phyloP scores from a whole-genome alignment of 768 basidiomycete genomes.

The Hygrocybe punicea region DNA sequence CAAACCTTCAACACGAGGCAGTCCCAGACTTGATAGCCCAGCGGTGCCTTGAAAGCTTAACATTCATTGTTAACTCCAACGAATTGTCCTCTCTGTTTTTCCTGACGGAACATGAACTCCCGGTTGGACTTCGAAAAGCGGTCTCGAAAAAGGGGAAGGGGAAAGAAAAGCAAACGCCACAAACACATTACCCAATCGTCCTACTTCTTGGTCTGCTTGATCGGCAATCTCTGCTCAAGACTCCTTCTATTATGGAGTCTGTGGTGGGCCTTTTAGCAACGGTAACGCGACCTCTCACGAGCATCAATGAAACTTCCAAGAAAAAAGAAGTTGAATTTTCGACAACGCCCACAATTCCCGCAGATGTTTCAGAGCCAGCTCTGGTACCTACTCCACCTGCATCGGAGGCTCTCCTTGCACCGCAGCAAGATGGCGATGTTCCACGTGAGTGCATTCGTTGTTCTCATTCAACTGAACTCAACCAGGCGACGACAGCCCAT shows the following conservation, averaged over 20 bases:
- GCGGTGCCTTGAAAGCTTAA: constrained; percentile 87
- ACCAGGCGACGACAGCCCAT: not conserved
- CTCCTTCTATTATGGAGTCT: constrained; percentile 88
- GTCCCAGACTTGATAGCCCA: constrained; percentile 93
- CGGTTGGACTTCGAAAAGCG: constrained; percentile 66
- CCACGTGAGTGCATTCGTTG: not conserved
- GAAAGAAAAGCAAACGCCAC: constrained; percentile 80
- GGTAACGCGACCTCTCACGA: constrained; percentile 79
- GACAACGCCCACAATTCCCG: constrained; percentile 16
- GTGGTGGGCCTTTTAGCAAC: constrained; percentile 84
- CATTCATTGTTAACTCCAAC: constrained; percentile 82
- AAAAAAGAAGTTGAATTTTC: constrained; percentile 21
- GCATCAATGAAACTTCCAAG: constrained; percentile 52
- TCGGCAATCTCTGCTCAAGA: constrained; percentile 77
- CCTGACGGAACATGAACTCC: constrained; percentile 91
- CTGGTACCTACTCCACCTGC: constrained; percentile 1
- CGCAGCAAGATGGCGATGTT: constrained; percentile 1
- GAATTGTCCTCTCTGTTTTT: constrained; percentile 87
- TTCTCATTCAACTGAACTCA: not conserved
- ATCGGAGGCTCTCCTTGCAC: not conserved
- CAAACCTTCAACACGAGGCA: constrained; percentile 64
- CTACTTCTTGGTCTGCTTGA: constrained; percentile 85
- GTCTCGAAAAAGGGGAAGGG: constrained; percentile 88
- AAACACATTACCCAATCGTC: constrained; percentile 88
- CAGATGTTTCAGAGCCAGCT: not conserved